These are phyloP conservation scores for Nephelium lappaceum DNA, from an alignment of 345 rosid species.

Conservation along the genomic window DNA sequence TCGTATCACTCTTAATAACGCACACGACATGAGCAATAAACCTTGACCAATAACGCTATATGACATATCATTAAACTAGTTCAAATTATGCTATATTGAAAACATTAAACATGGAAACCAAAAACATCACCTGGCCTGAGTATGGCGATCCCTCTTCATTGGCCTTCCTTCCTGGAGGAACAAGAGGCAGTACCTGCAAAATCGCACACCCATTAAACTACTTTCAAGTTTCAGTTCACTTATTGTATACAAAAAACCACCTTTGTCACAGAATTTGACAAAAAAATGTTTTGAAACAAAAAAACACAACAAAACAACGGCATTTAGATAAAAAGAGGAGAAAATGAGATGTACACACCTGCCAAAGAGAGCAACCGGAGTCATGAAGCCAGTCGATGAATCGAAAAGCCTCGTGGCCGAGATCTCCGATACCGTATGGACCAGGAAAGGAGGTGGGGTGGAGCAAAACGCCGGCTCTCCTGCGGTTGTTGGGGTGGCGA, in stretches of 20 bases:
- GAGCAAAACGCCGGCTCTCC: conserved; percentile 88
- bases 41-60: background rate
- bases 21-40: background rate
- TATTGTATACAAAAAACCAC: no score
- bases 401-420: conserved; percentile 72
- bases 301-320: background rate
- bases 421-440: conserved; percentile 84
- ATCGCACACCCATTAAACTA: background rate
- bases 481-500: conserved; percentile 36
- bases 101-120: no score
- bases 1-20: background rate
- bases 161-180: conserved; percentile 73
- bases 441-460: conserved; percentile 93
- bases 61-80: background rate
- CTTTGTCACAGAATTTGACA: background rate
- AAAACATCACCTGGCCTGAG: conserved; percentile 72
- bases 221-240: background rate
- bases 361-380: conserved; percentile 93
- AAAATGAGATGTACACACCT: conserved; percentile 37
- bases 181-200: conserved; percentile 94
- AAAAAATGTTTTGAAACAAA: background rate
- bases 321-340: background rate
- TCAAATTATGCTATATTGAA: background rate
- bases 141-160: conserved; percentile 82
- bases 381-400: conserved; percentile 89